Evolutionary conservation across 106 monocot genomes (phyloP).

Genomic region (Platanthera zijinensis): DNA sequence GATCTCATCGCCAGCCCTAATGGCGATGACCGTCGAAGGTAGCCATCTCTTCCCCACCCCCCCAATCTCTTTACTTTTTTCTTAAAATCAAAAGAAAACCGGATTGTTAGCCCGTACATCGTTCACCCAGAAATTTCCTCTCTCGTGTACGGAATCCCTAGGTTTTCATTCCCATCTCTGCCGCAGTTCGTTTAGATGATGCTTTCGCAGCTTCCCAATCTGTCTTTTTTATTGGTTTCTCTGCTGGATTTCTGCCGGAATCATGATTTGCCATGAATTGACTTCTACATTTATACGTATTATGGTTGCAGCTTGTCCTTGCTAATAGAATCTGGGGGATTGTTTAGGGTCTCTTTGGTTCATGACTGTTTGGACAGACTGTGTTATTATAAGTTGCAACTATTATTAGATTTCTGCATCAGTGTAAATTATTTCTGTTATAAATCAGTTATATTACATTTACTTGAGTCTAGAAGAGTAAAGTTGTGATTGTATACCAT

Average conservation of each 20-base stretch:
- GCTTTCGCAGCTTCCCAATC: neutral
- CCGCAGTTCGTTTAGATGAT: neutral
- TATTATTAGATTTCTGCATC: no score
- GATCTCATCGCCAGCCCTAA: neutral
- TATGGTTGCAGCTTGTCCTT: neutral
- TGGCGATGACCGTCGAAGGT: constrained; percentile 5
- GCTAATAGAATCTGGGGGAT: neutral
- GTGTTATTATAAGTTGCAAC: no score
- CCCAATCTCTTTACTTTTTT: neutral
- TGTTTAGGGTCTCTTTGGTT: no score
- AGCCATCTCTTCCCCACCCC: neutral
- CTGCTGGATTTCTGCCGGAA: neutral
- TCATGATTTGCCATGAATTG: neutral
- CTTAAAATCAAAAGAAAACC: neutral
- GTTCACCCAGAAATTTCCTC: neutral
- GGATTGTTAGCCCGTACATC: neutral
- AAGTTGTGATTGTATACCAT: no score
- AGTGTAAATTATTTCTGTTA: no score
- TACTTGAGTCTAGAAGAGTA: no score
- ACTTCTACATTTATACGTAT: neutral
- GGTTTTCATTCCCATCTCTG: neutral
- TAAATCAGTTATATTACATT: no score
- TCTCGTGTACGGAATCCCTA: neutral
- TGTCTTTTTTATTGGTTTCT: neutral
- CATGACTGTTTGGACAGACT: no score